phyloP scores from a whole-genome alignment of 2,329 filamentous ascomycete species.

The Paraphoma sp. region DNA sequence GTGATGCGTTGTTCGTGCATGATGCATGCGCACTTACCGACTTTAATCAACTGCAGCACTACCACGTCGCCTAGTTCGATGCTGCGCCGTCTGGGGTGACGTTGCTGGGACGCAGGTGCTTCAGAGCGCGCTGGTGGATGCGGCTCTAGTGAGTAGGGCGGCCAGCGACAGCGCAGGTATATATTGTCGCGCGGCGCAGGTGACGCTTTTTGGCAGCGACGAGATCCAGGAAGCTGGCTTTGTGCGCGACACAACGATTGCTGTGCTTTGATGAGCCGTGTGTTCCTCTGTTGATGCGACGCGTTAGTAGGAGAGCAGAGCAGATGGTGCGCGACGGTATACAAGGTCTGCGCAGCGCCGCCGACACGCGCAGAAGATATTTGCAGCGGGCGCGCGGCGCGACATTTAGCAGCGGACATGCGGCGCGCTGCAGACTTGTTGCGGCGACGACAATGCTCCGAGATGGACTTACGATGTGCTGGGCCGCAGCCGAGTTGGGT shows the following conservation, averaged over 20 bases:
- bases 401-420: background rate
- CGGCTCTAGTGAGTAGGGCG: constrained; percentile 29
- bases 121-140: constrained; percentile 18
- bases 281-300: constrained; percentile 27
- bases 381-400: constrained; percentile 4
- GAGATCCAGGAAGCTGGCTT: constrained; percentile 24
- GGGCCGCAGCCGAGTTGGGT: constrained; percentile 40
- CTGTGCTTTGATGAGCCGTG: constrained; percentile 26
- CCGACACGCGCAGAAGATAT: background rate
- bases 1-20: constrained; percentile 54
- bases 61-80: constrained; percentile 29
- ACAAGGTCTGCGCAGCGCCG: constrained; percentile 5
- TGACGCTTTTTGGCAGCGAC: constrained; percentile 27
- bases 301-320: constrained; percentile 30
- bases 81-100: constrained; percentile 33
- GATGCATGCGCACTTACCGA: constrained; percentile 50
- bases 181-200: constrained; percentile 38
- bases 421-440: constrained; percentile 8
- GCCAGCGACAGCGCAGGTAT: constrained; percentile 25
- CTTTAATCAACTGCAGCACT: constrained; percentile 43
- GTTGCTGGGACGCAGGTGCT: constrained; percentile 18
- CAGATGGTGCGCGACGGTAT: constrained; percentile 14
- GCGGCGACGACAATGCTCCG: constrained; percentile 14
- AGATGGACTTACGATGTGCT: constrained; percentile 42
- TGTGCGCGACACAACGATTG: constrained; percentile 30